Evolutionary conservation across 2,329 filamentous ascomycete genomes (phyloP).

Genomic region (Colletotrichum neosansevieriae): DNA sequence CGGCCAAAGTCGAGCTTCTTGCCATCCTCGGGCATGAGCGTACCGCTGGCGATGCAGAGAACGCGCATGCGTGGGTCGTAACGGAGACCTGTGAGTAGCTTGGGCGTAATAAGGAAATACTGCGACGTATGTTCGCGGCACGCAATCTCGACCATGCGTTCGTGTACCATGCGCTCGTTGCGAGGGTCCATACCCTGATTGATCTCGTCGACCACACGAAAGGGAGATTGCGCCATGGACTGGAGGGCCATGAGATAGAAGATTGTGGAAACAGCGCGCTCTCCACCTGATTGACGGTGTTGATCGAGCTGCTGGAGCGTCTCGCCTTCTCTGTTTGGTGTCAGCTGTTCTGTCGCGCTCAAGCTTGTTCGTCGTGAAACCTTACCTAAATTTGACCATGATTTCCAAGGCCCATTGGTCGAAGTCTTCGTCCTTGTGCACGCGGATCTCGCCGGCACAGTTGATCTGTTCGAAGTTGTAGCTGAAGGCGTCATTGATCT

Average conservation of each 20-base stretch:
- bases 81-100: slow-evolving; percentile 85
- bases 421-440: slow-evolving; percentile 94
- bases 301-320: slow-evolving; percentile 86
- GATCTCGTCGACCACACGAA: slow-evolving; percentile 99
- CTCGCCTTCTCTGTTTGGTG: slow-evolving; percentile 76
- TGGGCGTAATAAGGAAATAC: slow-evolving; percentile 98
- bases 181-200: slow-evolving; percentile 99
- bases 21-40: slow-evolving; percentile 72
- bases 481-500: slow-evolving; percentile 91
- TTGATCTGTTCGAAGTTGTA: slow-evolving; percentile 95
- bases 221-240: slow-evolving; percentile 91
- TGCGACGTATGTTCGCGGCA: slow-evolving; percentile 83
- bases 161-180: slow-evolving; percentile 98
- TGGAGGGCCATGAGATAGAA: slow-evolving; percentile 99
- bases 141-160: slow-evolving; percentile 97
- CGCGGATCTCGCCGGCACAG: slow-evolving; percentile 89
- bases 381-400: slow-evolving; percentile 91
- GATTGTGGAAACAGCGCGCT: slow-evolving; percentile 95
- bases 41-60: slow-evolving; percentile 92
- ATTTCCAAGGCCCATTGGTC: slow-evolving; percentile 95
- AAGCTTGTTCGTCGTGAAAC: slow-evolving; percentile 33
- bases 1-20: slow-evolving; percentile 62
- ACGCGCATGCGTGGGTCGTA: slow-evolving; percentile 95
- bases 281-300: slow-evolving; percentile 95
- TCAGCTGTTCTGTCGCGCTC: slow-evolving; percentile 4